These are phyloP conservation scores for Rhizophora mangle DNA, from an alignment of 345 rosid genomes.

Conservation along the genomic window DNA sequence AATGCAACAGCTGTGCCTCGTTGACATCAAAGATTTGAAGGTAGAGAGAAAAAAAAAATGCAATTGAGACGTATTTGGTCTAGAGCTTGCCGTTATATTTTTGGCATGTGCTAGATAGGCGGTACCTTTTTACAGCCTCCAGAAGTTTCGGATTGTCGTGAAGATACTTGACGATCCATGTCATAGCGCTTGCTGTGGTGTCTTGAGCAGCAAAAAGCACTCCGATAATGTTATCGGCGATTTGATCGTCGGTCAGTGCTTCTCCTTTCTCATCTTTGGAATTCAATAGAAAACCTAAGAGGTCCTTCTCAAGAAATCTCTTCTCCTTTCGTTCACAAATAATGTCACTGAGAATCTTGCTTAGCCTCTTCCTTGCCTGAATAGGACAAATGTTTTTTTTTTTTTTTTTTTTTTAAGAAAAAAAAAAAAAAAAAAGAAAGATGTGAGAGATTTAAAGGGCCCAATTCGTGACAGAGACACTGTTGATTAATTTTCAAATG, in stretches of 20 bases:
- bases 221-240: constrained; percentile 67
- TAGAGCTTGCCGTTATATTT: constrained; percentile 4
- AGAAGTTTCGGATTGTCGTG: constrained; percentile 66
- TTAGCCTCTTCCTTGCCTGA: constrained; percentile 61
- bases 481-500: not conserved
- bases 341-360: constrained; percentile 44
- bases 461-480: not conserved
- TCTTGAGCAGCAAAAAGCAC: constrained; percentile 73
- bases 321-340: constrained; percentile 53
- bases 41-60: too few species aligned
- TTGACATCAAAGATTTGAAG: too few species aligned
- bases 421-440: not conserved
- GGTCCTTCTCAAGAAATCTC: constrained; percentile 36
- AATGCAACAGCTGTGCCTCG: constrained; percentile 6
- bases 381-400: too few species aligned
- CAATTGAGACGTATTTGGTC: not conserved
- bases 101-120: not conserved
- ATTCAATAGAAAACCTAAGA: constrained; percentile 47
- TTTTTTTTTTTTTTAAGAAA: too few species aligned
- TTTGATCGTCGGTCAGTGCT: constrained; percentile 39
- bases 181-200: constrained; percentile 70
- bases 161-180: constrained; percentile 79
- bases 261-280: constrained; percentile 45
- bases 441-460: too few species aligned
- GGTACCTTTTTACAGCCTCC: constrained; percentile 45